Evolutionary conservation across 2,329 filamentous ascomycete genomes (phyloP).

Genomic region (Aureobasidium sp.): DNA sequence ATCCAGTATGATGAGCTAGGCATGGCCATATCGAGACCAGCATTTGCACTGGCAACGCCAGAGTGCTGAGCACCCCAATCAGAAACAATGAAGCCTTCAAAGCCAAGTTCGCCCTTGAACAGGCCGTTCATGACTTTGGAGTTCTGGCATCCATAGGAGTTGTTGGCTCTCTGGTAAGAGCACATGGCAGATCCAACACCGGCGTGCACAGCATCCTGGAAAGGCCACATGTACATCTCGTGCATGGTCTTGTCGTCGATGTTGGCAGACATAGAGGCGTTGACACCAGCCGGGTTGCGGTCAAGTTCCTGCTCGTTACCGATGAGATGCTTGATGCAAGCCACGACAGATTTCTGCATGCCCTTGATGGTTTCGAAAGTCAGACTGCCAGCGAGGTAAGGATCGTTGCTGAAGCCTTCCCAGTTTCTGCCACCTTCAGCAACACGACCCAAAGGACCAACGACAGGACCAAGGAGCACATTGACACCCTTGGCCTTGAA

Average conservation of each 20-base stretch:
- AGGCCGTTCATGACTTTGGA: slow-evolving; percentile 62
- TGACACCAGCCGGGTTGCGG: slow-evolving; percentile 38
- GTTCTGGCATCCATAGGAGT: slow-evolving; percentile 59
- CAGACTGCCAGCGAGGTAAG: slow-evolving; percentile 52
- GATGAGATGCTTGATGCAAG: slow-evolving; percentile 52
- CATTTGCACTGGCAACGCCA: slow-evolving; percentile 52
- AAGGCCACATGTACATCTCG: slow-evolving; percentile 36
- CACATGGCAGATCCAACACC: slow-evolving; percentile 41
- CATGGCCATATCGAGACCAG: slow-evolving; percentile 65
- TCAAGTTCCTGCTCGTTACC: slow-evolving; percentile 45
- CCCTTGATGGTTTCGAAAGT: slow-evolving; percentile 48
- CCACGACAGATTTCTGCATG: slow-evolving; percentile 52
- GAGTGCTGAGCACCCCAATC: slow-evolving; percentile 60
- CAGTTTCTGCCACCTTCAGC: slow-evolving; percentile 62
- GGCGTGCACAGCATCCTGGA: slow-evolving; percentile 43
- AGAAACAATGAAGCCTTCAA: slow-evolving; percentile 64
- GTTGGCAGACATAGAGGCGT: slow-evolving; percentile 40
- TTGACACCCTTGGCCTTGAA: slow-evolving; percentile 50
- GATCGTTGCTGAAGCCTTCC: slow-evolving; percentile 68
- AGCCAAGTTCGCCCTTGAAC: slow-evolving; percentile 66
- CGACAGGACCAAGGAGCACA: slow-evolving; percentile 60
- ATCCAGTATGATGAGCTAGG: slow-evolving; percentile 38
- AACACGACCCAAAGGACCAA: slow-evolving; percentile 64
- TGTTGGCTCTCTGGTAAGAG: slow-evolving; percentile 41
- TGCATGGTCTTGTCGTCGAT: slow-evolving; percentile 54